Percentiles rank a stretch among this genome's conserved stretches.
phyloP scores from a whole-genome alignment of 768 basidiomycete genomes.

The Paxillus ammoniavirescens region DNA sequence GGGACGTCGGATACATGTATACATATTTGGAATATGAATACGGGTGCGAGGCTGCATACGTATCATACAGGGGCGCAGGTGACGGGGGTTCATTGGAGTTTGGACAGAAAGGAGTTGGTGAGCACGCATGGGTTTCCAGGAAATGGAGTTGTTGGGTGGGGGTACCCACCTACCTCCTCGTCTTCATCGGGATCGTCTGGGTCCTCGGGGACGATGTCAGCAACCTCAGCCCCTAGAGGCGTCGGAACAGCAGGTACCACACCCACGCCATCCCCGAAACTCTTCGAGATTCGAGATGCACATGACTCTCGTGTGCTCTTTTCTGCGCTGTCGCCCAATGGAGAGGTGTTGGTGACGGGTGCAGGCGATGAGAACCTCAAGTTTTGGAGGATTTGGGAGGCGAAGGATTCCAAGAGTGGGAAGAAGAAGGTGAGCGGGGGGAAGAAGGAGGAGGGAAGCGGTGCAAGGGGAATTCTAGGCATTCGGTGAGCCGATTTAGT shows the following conservation, averaged over 20 bases:
- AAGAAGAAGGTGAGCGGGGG: slow-evolving; percentile 28
- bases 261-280: slow-evolving; percentile 16
- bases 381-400: slow-evolving; percentile 90
- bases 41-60: slow-evolving; percentile 87
- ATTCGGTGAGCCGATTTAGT: slow-evolving; percentile 28
- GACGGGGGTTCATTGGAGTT: slow-evolving; percentile 85
- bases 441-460: slow-evolving; percentile 33
- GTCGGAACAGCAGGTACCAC: slow-evolving; percentile 9
- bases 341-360: slow-evolving; percentile 89
- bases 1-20: slow-evolving; percentile 92
- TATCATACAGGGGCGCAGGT: slow-evolving; percentile 88
- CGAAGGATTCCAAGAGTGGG: slow-evolving; percentile 35
- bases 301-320: slow-evolving; percentile 91
- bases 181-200: slow-evolving; percentile 50
- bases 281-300: slow-evolving; percentile 74
- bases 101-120: slow-evolving; percentile 84
- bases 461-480: slow-evolving; percentile 32
- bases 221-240: slow-evolving; percentile 10
- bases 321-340: slow-evolving; percentile 81
- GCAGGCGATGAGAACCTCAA: slow-evolving; percentile 96
- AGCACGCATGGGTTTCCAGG: slow-evolving; percentile 95
- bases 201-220: slow-evolving; percentile 35
- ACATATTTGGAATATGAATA: slow-evolving; percentile 89
- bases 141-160: slow-evolving; percentile 77
- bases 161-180: slow-evolving; percentile 57